Conservation (phyloP, 2,329 filamentous ascomycete genomes). For the Pseudogymnoascus sp. region DNA sequence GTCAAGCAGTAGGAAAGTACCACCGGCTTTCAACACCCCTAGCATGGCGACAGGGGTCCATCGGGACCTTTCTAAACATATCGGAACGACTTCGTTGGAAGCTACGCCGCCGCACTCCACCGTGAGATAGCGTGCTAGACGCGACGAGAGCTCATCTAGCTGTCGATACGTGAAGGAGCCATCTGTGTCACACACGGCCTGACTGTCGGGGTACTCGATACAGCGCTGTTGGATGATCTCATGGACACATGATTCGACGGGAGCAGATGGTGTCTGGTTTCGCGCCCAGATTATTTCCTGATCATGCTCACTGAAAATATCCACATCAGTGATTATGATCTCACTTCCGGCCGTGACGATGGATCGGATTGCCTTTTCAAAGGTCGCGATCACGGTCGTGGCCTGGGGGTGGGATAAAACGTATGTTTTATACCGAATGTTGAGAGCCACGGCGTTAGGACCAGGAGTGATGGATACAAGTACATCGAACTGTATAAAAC, state of each 20-base stretch:
- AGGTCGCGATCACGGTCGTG: neutral
- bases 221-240: neutral
- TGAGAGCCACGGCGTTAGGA: neutral
- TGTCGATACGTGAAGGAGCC: neutral
- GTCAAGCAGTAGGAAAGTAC: constrained; percentile 25
- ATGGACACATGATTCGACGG: neutral
- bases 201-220: neutral
- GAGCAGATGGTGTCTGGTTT: neutral
- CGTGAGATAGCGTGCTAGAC: constrained; percentile 6
- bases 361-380: neutral
- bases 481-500: neutral
- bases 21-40: constrained; percentile 24
- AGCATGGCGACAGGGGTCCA: constrained; percentile 25
- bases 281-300: neutral
- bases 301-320: neutral
- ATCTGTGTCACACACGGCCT: neutral
- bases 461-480: neutral
- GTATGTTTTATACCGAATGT: neutral
- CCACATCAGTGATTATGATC: neutral
- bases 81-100: constrained; percentile 16
- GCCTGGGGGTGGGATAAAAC: neutral
- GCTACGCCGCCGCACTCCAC: constrained; percentile 10
- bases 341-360: neutral
- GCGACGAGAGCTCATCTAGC: neutral
- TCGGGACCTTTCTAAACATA: constrained; percentile 20